Conservation (phyloP, 2,329 filamentous ascomycete species). For the Pseudogymnoascus sp. region DNA sequence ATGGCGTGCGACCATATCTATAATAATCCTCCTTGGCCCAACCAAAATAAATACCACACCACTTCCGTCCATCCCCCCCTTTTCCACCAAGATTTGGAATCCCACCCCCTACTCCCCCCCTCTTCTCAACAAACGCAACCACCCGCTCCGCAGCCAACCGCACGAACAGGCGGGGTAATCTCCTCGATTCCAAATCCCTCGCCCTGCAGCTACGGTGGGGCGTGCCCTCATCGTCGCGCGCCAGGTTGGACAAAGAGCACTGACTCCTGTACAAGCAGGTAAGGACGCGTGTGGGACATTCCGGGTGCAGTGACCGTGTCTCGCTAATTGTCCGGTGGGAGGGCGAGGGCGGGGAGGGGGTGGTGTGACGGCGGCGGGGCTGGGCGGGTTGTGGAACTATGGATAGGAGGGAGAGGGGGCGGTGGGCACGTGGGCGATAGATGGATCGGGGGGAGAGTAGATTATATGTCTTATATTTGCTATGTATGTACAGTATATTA, state of each 20-base stretch:
- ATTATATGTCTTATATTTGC: slow-evolving; percentile 7
- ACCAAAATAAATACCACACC: background rate
- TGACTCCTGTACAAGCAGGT: background rate
- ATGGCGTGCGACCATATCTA: background rate
- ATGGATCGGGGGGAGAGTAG: background rate
- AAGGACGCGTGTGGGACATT: background rate
- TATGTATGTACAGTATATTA: background rate
- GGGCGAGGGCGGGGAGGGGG: background rate
- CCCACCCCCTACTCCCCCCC: background rate
- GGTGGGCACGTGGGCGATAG: background rate
- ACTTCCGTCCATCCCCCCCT: background rate
- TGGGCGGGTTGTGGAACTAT: background rate
- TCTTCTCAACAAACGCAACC: background rate
- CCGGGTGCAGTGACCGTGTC: background rate
- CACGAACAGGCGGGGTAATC: slow-evolving; percentile 5
- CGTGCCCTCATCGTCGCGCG: background rate
- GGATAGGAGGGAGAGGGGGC: background rate
- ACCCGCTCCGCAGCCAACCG: background rate
- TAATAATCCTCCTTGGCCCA: background rate
- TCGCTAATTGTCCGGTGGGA: slow-evolving; percentile 1
- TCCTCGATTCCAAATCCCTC: background rate
- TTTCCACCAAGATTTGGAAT: background rate
- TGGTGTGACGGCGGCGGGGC: background rate
- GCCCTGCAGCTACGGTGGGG: background rate
- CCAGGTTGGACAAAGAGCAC: background rate